Conservation (phyloP, 331 rosid genomes). For the Acacia concinna region DNA sequence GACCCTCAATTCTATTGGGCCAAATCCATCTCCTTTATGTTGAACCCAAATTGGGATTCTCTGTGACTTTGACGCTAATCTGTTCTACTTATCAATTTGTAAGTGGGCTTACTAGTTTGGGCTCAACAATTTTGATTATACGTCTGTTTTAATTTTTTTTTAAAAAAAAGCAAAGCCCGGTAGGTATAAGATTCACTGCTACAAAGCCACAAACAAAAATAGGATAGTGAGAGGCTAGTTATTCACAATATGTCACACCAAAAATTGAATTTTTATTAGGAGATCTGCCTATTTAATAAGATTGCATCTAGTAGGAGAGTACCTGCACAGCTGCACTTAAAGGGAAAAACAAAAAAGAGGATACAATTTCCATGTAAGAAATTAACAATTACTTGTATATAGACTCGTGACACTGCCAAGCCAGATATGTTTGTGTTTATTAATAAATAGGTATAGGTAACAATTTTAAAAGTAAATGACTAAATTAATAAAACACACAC, state of each 20-base stretch:
- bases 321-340: too few relatives aligned
- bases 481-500: background rate
- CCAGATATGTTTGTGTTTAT: background rate
- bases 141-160: background rate
- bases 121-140: background rate
- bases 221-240: too few relatives aligned
- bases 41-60: background rate
- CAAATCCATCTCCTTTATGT: too few relatives aligned
- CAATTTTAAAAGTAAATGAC: background rate
- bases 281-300: too few relatives aligned
- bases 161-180: background rate
- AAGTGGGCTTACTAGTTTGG: background rate
- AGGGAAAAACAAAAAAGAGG: background rate
- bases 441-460: background rate
- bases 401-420: background rate
- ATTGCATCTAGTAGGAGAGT: too few relatives aligned
- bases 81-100: background rate
- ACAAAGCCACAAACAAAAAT: background rate
- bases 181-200: background rate
- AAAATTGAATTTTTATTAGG: too few relatives aligned
- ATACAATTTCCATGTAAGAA: background rate
- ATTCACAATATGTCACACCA: too few relatives aligned
- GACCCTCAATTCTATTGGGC: too few relatives aligned
- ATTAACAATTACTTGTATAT: background rate
- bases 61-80: background rate